Evolutionary conservation across 73 alveolate genomes (phyloP).

Genomic region (Symbiodinium natans): DNA sequence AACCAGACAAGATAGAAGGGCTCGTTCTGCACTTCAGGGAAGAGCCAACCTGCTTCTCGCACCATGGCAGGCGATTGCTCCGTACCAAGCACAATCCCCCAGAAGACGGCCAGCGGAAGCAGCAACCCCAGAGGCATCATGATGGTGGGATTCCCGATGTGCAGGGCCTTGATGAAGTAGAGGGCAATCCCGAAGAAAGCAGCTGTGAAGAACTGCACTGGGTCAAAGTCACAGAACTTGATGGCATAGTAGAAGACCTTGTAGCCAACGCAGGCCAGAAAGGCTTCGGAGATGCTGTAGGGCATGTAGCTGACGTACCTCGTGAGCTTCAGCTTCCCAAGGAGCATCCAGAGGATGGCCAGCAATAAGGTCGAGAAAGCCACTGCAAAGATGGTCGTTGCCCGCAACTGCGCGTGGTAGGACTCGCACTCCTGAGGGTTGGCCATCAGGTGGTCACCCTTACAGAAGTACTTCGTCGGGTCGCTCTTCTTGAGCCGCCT

Average conservation of each 20-base stretch:
- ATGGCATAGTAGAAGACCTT: constrained; percentile 84
- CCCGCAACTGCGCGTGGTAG: constrained; percentile 64
- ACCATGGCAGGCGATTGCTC: too few relatives aligned
- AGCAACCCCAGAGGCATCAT: constrained; percentile 92
- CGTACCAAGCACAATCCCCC: constrained; percentile 20
- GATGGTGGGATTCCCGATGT: constrained; percentile 83
- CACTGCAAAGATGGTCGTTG: constrained; percentile 69
- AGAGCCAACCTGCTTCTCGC: constrained; percentile 44
- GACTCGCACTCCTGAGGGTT: constrained; percentile 1
- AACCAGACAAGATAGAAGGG: constrained; percentile 85
- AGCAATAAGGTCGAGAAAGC: constrained; percentile 63
- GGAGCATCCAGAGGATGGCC: not conserved
- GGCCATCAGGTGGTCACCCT: constrained; percentile 5
- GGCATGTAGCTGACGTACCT: constrained; percentile 79
- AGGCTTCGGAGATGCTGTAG: constrained; percentile 85
- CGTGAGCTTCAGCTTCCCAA: constrained; percentile 71
- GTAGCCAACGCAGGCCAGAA: constrained; percentile 91
- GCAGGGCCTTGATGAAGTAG: constrained; percentile 54
- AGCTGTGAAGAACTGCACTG: constrained; percentile 67
- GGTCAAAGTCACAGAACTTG: constrained; percentile 52
- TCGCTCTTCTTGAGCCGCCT: constrained; percentile 34
- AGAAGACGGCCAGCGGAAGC: constrained; percentile 61
- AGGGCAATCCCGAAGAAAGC: constrained; percentile 70
- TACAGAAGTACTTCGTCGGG: constrained; percentile 79
- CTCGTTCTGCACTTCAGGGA: constrained; percentile 67